phyloP scores from a whole-genome alignment of 495 filamentous ascomycete genomes.

The Elasticomyces elasticus region DNA sequence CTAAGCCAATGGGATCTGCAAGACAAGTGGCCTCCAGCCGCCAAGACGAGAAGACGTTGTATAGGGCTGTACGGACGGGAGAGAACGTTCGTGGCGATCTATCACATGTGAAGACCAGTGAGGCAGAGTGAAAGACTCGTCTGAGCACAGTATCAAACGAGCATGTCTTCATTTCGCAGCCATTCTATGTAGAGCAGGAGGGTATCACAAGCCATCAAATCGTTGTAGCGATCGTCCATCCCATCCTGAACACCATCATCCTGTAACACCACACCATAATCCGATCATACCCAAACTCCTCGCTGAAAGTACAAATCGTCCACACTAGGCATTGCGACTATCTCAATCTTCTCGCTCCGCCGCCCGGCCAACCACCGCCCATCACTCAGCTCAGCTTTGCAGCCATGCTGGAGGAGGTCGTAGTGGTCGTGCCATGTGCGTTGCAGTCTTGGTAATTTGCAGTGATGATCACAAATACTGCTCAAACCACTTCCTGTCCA shows the following conservation, averaged over 20 bases:
- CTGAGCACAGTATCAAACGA: neutral
- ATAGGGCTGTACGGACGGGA: neutral
- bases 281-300: too few relatives aligned
- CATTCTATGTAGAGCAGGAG: neutral
- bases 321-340: too few relatives aligned
- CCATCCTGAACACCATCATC: too few relatives aligned
- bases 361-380: too few relatives aligned
- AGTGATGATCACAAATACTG: slow-evolving; percentile 26
- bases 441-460: neutral
- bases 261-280: too few relatives aligned
- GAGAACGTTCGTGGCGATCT: too few relatives aligned
- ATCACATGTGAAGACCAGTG: too few relatives aligned
- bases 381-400: too few relatives aligned
- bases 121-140: too few relatives aligned
- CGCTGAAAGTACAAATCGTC: too few relatives aligned
- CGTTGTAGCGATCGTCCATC: neutral
- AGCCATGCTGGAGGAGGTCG: too few relatives aligned
- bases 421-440: neutral
- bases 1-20: neutral
- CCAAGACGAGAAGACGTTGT: neutral
- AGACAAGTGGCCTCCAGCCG: neutral
- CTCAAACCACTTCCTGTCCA: slow-evolving; percentile 53
- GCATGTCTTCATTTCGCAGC: neutral
- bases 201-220: neutral
- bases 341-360: neutral